These are phyloP conservation scores for Zasmidium cellare DNA, from an alignment of 2,329 filamentous ascomycete genomes.

Conservation along the genomic window DNA sequence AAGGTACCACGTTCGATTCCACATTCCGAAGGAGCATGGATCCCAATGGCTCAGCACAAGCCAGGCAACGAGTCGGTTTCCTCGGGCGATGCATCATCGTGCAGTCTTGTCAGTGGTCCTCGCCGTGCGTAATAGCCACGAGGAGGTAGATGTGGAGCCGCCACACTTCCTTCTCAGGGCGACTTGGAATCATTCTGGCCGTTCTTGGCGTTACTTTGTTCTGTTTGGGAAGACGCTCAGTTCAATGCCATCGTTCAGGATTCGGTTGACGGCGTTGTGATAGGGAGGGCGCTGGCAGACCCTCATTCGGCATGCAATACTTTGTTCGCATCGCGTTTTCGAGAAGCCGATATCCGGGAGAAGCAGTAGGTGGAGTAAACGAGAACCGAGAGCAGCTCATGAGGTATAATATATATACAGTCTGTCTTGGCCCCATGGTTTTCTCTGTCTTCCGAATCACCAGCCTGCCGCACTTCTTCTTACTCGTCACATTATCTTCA, in stretches of 20 bases:
- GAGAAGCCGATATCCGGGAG: not conserved
- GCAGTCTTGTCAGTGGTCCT: not conserved
- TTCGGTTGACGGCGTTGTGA: not conserved
- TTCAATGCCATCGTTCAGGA: not conserved
- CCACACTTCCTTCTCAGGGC: not conserved
- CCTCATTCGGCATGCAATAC: not conserved
- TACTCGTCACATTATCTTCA: not conserved
- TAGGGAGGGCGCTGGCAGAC: not conserved
- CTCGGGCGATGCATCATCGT: not conserved
- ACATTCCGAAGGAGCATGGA: too few relatives aligned
- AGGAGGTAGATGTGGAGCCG: not conserved
- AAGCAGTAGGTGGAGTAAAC: not conserved
- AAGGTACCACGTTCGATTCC: too few relatives aligned
- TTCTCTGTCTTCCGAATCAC: not conserved
- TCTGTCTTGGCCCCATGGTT: not conserved
- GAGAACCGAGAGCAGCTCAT: not conserved
- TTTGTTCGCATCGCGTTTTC: not conserved
- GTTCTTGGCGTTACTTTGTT: not conserved
- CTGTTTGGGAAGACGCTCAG: not conserved
- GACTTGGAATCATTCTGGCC: not conserved
- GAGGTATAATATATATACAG: not conserved
- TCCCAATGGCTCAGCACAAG: not conserved
- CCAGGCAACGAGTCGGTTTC: not conserved
- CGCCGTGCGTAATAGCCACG: not conserved
- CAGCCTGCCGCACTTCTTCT: not conserved